A percentile compares a stretch with the other conserved stretches of the same genome.
These are phyloP conservation scores for Aspergillus sp. DNA, from an alignment of 2,329 filamentous ascomycete genomes.

Conservation along the genomic window DNA sequence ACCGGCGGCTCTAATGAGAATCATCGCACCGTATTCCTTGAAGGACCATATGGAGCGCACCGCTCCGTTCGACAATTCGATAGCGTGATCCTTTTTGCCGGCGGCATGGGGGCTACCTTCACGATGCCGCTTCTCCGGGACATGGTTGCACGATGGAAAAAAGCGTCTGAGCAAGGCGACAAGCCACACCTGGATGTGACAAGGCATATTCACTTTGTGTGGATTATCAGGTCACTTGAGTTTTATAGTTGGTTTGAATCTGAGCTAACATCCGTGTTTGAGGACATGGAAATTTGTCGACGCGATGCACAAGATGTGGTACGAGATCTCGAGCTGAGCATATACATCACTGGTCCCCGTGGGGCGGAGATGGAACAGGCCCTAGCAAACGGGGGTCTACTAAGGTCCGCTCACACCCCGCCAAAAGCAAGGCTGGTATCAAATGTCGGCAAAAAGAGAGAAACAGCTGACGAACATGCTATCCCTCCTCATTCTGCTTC, in stretches of 20 bases:
- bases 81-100: constrained; percentile 59
- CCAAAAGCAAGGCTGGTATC: too few relatives aligned
- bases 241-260: constrained; percentile 55
- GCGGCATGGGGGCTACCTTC: constrained; percentile 61
- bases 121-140: constrained; percentile 57
- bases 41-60: constrained; percentile 55
- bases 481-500: too few relatives aligned
- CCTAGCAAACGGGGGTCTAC: too few relatives aligned
- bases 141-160: constrained; percentile 50
- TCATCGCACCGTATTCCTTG: constrained; percentile 47
- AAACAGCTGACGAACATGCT: too few relatives aligned
- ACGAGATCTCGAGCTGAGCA: too few relatives aligned
- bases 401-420: too few relatives aligned
- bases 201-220: constrained; percentile 55
- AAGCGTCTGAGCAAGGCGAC: constrained; percentile 17
- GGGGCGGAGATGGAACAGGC: too few relatives aligned
- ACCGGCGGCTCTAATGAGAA: constrained; percentile 5
- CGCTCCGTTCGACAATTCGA: constrained; percentile 60
- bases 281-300: constrained; percentile 42
- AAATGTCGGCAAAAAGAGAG: too few relatives aligned
- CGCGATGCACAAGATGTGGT: constrained; percentile 30
- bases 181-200: constrained; percentile 40
- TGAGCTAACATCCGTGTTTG: constrained; percentile 48
- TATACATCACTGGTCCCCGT: too few relatives aligned
- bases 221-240: constrained; percentile 57